Evolutionary conservation across 768 basidiomycete genomes (phyloP).

Genomic region (Lactifluus piperatus): DNA sequence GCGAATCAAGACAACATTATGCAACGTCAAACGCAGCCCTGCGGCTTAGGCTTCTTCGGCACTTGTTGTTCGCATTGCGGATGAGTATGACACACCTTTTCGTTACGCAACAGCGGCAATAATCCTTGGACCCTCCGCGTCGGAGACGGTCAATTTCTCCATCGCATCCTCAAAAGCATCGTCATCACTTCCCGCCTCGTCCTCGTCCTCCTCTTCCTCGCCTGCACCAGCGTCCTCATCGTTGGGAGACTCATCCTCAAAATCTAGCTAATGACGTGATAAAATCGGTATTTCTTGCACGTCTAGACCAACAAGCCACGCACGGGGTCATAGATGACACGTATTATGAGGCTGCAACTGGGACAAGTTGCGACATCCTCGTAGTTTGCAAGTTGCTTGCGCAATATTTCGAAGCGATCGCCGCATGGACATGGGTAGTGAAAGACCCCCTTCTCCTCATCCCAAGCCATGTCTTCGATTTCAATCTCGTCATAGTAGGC

Average conservation of each 20-base stretch:
- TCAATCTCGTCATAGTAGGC: conserved; percentile 95
- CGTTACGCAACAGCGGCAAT: conserved; percentile 24
- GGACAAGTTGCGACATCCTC: conserved; percentile 97
- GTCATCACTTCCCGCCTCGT: conserved; percentile 22
- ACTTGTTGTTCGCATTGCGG: neutral
- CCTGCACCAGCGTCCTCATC: conserved; percentile 28
- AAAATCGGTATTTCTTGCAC: neutral
- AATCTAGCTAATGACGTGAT: conserved; percentile 55
- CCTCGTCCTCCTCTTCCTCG: conserved; percentile 18
- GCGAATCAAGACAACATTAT: neutral
- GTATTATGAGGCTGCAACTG: conserved; percentile 86
- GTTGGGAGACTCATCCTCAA: conserved; percentile 66
- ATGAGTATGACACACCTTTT: neutral
- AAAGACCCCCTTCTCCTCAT: conserved; percentile 69
- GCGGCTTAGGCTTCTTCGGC: neutral
- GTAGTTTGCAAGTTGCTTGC: conserved; percentile 72
- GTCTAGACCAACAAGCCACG: conserved; percentile 27
- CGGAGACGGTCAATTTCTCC: conserved; percentile 46
- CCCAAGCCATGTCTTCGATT: conserved; percentile 95
- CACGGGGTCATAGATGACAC: conserved; percentile 93
- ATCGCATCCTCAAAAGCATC: conserved; percentile 57
- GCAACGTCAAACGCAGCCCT: neutral
- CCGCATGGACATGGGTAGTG: conserved; percentile 98
- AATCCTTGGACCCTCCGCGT: conserved; percentile 25
- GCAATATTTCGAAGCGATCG: conserved; percentile 93